Evolutionary conservation across 257 asterid genomes (phyloP).

Genomic region (Gentiana dahurica): DNA sequence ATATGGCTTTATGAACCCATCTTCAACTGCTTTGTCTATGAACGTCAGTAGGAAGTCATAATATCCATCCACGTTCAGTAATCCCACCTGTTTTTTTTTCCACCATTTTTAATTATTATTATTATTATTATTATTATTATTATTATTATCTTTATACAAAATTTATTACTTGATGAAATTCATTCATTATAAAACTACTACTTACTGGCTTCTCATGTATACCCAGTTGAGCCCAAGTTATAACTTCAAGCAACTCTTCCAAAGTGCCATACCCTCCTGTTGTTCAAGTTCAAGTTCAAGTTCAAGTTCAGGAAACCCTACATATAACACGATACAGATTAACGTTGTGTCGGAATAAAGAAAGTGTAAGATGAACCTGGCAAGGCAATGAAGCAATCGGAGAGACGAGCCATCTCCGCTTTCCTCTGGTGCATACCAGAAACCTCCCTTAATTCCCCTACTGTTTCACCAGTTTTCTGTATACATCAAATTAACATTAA

Average conservation of each 20-base stretch:
- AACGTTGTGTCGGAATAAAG: background rate
- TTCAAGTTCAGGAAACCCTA: too few relatives aligned
- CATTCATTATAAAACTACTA: too few relatives aligned
- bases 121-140: too few relatives aligned
- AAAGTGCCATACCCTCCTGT: slow-evolving; percentile 74
- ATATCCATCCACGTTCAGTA: slow-evolving; percentile 73
- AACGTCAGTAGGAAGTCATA: slow-evolving; percentile 49
- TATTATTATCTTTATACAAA: too few relatives aligned
- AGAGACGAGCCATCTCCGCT: slow-evolving; percentile 62
- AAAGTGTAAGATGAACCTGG: slow-evolving; percentile 31
- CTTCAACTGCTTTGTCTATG: slow-evolving; percentile 79
- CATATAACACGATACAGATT: too few relatives aligned
- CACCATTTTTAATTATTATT: too few relatives aligned
- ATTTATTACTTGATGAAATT: too few relatives aligned
- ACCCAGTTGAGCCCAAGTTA: slow-evolving; percentile 75
- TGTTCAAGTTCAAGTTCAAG: too few relatives aligned
- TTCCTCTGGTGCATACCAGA: slow-evolving; percentile 70
- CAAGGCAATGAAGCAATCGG: slow-evolving; percentile 73
- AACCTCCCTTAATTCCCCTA: slow-evolving; percentile 50
- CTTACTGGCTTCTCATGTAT: slow-evolving; percentile 67
- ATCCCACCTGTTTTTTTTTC: slow-evolving; percentile 43
- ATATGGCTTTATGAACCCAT: slow-evolving; percentile 57
- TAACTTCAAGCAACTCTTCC: slow-evolving; percentile 60
- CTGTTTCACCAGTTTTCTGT: slow-evolving; percentile 57
- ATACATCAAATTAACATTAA: background rate